phyloP scores from a whole-genome alignment of 352 stramenopile genomes.

The Hyaloperonospora brassicae region DNA sequence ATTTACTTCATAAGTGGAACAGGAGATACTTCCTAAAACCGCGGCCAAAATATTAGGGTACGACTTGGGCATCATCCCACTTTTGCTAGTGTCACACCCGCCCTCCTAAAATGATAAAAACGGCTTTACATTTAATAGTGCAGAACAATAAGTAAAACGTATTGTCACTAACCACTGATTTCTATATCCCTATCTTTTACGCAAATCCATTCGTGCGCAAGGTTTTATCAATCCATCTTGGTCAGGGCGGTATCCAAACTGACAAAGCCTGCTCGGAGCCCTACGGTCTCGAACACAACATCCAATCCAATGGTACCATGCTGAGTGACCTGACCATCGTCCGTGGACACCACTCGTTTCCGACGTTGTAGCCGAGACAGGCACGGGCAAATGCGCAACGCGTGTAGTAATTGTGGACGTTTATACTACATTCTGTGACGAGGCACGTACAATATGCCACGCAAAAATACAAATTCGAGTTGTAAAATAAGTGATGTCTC shows the following conservation, averaged over 20 bases:
- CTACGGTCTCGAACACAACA: constrained; percentile 90
- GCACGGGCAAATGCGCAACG: constrained; percentile 46
- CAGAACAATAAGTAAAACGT: no score
- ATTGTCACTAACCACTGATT: no score
- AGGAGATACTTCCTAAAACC: no score
- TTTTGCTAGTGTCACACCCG: no score
- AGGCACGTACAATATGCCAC: constrained; percentile 94
- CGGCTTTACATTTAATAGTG: no score
- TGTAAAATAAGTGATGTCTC: no score
- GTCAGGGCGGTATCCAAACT: constrained; percentile 85
- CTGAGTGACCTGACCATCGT: constrained; percentile 29
- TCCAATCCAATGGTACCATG: constrained; percentile 88
- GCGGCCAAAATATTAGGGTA: no score
- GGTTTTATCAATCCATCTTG: constrained; percentile 95
- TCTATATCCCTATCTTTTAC: no score
- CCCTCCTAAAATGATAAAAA: no score
- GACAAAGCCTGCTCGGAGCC: constrained; percentile 92
- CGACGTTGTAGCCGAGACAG: constrained; percentile 85
- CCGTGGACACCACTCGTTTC: constrained; percentile 45
- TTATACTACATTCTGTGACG: constrained; percentile 95
- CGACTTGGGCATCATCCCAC: no score
- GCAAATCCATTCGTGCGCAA: constrained; percentile 49
- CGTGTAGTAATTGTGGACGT: constrained; percentile 94
- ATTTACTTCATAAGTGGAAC: no score
- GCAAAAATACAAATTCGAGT: no score